Percentiles rank a stretch among this genome's conserved stretches.
Conservation (phyloP, 371 early-diverging fungal species). For the Mucor irregularis region DNA sequence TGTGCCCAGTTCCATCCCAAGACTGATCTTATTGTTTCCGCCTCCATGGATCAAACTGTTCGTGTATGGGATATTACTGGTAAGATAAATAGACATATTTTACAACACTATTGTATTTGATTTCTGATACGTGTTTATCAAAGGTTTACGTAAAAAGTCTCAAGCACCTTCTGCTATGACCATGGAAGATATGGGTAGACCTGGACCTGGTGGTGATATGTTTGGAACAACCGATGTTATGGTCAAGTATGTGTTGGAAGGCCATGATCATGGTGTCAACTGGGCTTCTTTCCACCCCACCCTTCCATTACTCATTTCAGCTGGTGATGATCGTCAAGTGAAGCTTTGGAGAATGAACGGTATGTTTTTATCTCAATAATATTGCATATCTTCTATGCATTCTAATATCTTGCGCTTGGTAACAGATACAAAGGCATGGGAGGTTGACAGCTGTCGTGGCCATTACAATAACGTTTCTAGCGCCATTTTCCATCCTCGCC, state of each 20-base stretch:
- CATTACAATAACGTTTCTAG: conserved; percentile 98
- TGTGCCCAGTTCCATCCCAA: conserved; percentile 97
- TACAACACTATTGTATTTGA: background rate
- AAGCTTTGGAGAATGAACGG: conserved; percentile 98
- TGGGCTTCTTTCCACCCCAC: conserved; percentile 97
- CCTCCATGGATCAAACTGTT: conserved; percentile 98
- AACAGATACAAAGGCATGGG: conserved; percentile 94
- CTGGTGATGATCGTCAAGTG: conserved; percentile 98
- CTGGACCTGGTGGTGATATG: conserved; percentile 77
- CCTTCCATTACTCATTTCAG: conserved; percentile 92
- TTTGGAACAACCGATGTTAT: conserved; percentile 95
- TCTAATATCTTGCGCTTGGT: background rate
- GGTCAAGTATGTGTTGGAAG: conserved; percentile 98
- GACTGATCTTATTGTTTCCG: conserved; percentile 94
- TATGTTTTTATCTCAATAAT: too few species aligned
- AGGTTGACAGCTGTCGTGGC: conserved; percentile 96
- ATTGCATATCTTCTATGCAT: too few species aligned
- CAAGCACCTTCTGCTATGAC: conserved; percentile 59
- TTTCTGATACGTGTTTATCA: background rate
- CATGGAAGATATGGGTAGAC: conserved; percentile 59
- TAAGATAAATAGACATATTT: conserved; percentile 19
- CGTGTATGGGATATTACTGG: conserved; percentile 99
- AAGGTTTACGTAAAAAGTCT: conserved; percentile 85
- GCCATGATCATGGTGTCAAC: conserved; percentile 99
- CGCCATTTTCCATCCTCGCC: conserved; percentile 90